phyloP scores from a whole-genome alignment of 768 basidiomycete species.

The Lactarius sp. region DNA sequence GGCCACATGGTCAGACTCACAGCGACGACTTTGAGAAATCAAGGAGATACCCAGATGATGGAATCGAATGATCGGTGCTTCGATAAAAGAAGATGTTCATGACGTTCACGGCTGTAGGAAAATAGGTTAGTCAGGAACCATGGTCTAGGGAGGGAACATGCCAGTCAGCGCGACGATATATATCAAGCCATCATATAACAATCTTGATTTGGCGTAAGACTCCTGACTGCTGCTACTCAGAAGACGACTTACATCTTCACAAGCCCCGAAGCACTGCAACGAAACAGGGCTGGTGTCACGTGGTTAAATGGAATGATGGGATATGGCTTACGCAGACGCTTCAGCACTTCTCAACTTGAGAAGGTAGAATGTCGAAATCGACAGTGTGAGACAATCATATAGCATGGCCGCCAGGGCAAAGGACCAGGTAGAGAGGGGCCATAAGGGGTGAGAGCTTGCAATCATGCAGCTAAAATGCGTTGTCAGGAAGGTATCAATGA shows the following conservation, averaged over 20 bases:
- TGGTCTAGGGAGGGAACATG: slow-evolving; percentile 19
- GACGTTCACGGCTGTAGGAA: slow-evolving; percentile 28
- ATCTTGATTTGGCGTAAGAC: slow-evolving; percentile 35
- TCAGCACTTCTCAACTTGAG: slow-evolving; percentile 39
- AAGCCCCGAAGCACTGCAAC: slow-evolving; percentile 27
- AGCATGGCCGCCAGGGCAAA: slow-evolving; percentile 55
- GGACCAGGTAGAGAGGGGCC: slow-evolving; percentile 44
- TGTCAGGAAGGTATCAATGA: background rate
- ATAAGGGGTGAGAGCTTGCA: slow-evolving; percentile 28
- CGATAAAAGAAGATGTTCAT: slow-evolving; percentile 31
- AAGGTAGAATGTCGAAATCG: slow-evolving; percentile 49
- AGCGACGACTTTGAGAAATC: background rate
- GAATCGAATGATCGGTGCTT: slow-evolving; percentile 18
- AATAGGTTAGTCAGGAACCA: background rate
- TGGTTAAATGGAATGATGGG: background rate
- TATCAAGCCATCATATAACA: slow-evolving; percentile 63
- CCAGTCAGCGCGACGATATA: slow-evolving; percentile 55
- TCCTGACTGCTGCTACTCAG: background rate
- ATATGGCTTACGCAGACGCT: slow-evolving; percentile 29
- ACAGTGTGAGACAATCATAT: slow-evolving; percentile 51
- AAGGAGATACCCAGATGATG: slow-evolving; percentile 24
- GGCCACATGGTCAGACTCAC: background rate
- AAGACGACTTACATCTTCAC: slow-evolving; percentile 28
- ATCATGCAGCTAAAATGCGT: slow-evolving; percentile 43
- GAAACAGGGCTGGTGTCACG: background rate